phyloP scores from a whole-genome alignment of 331 rosid species.

The Stylosanthes scabra region DNA sequence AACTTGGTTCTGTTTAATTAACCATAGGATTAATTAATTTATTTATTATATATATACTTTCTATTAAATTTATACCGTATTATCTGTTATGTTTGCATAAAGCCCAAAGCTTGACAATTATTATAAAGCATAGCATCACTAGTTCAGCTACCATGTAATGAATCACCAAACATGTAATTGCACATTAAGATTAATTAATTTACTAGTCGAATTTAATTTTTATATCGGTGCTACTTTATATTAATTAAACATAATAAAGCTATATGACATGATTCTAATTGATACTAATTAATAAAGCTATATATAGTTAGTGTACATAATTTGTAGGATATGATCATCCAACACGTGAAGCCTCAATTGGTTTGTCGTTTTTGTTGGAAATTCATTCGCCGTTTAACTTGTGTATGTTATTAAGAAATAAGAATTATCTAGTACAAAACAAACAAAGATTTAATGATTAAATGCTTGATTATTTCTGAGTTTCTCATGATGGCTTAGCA shows the following conservation, averaged over 20 bases:
- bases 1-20: slow-evolving; percentile 9
- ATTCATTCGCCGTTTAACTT: neutral
- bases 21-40: neutral
- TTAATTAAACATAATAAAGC: no score
- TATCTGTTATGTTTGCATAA: slow-evolving; percentile 32
- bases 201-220: neutral
- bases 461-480: neutral
- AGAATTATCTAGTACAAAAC: no score
- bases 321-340: neutral
- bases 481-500: neutral
- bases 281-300: no score
- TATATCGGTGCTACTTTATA: no score
- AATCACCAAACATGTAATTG: slow-evolving; percentile 14
- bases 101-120: slow-evolving; percentile 36
- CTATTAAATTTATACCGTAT: slow-evolving; percentile 4
- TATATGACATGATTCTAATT: no score
- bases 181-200: neutral
- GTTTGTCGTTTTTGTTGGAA: slow-evolving; percentile 19
- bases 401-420: neutral
- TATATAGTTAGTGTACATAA: no score
- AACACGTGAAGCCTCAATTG: slow-evolving; percentile 21
- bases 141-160: slow-evolving; percentile 6
- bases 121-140: slow-evolving; percentile 5
- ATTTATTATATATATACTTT: neutral
- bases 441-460: neutral